Base-by-base conservation (phyloP, 495 filamentous ascomycete species). In the Penicillium atrosanguineum region DNA sequence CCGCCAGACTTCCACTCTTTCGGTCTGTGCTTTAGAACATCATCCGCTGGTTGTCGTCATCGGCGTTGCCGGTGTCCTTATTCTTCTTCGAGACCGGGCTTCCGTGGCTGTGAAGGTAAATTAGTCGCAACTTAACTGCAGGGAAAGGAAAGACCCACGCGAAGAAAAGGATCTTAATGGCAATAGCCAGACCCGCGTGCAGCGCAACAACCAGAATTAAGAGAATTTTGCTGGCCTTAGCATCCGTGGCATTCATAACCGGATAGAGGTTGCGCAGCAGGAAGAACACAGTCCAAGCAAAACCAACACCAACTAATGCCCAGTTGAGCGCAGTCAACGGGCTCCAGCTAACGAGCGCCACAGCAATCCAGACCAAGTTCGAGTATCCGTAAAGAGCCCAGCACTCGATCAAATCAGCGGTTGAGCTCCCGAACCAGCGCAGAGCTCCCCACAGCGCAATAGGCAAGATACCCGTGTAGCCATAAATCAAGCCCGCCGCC, bases 81-180 rank as follows among this genome's bases (percentile, higher is more conserved):
- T 73, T 65, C 52, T 79, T 79, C 62, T 82, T 79, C 21, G 78
- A 76, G 28, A 78, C 82, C 4, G 85, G 85, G 69, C 87, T 90
- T 36, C 78, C 85, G 47, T 88, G 82, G 7, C 76, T 80, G 51
- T 21, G 50, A 44, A 48, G 41, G n/a, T 23, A 59, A n/a, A 40
- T 62, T 48, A 60, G 63, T 46, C 50, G 34, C 6, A 21, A 59
- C 8, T 36, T 3, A 39, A 38, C 23, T 20, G 19, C 0, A 26
- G 16, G 31, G 23, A n/a, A 36, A 9, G 39, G 20, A 39, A 48
- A 25, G 38, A 70, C 77, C 71, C 68, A 87, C 71, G 92, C 92
- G 75, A 98, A 98, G 81, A 97, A 97, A 14, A 96, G 73, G 52
- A 96, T 82, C 79, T 96, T 97, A 70, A 98, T 97, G 4, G 93